Evolutionary conservation across 179 eudicot genomes (phyloP).

Genomic region (Camellia oleifera): DNA sequence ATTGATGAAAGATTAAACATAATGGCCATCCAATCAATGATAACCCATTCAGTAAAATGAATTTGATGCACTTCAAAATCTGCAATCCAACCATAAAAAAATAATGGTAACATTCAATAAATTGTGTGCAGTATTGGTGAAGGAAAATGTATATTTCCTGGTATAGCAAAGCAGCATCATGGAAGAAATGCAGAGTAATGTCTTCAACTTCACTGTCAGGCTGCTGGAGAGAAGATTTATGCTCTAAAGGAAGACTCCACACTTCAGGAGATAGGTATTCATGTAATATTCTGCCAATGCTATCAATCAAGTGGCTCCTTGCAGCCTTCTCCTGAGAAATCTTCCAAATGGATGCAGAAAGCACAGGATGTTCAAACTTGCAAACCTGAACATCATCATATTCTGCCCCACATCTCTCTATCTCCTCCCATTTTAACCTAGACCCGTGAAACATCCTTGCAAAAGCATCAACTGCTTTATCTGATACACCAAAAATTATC

Average conservation of each 20-base stretch:
- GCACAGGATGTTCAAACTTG: slow-evolving; percentile 16
- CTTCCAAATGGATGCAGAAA: slow-evolving; percentile 45
- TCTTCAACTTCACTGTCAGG: slow-evolving; percentile 45
- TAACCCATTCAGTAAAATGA: slow-evolving; percentile 43
- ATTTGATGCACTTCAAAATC: background rate
- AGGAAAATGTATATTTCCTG: slow-evolving; percentile 46
- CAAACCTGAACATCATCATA: slow-evolving; percentile 11
- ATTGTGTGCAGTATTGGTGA: background rate
- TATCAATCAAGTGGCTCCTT: slow-evolving; percentile 56
- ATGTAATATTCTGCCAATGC: slow-evolving; percentile 72
- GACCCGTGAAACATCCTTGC: slow-evolving; percentile 43
- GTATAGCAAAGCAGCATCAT: slow-evolving; percentile 73
- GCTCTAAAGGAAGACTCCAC: slow-evolving; percentile 77
- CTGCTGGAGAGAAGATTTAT: slow-evolving; percentile 41
- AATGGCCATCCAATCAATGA: slow-evolving; percentile 63
- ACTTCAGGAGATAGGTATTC: slow-evolving; percentile 77
- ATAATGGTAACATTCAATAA: background rate
- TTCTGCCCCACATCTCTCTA: slow-evolving; percentile 23
- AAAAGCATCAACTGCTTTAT: slow-evolving; percentile 44
- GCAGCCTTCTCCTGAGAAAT: slow-evolving; percentile 28
- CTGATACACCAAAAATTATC: slow-evolving; percentile 86
- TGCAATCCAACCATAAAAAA: background rate
- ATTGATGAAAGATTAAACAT: background rate
- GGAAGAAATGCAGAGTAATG: slow-evolving; percentile 56
- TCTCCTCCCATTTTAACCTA: slow-evolving; percentile 23